Percentiles rank a stretch among this genome's conserved stretches.
Conservation (phyloP, 345 rosid species). For the Eucalyptus cloeziana region DNA sequence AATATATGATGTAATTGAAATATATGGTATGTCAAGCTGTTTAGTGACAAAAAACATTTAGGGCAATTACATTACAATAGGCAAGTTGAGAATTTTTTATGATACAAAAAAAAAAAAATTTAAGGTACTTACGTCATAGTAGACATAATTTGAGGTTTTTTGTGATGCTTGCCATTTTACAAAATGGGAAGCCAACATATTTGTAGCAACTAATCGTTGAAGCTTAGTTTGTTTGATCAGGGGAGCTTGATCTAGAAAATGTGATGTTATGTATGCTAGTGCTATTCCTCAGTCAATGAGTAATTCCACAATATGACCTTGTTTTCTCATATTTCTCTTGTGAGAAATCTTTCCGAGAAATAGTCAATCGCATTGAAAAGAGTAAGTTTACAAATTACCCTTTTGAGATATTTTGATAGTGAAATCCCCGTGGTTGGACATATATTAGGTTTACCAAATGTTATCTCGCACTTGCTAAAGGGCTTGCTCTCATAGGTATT, state of each 20-base stretch:
- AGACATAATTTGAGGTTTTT: too few relatives aligned
- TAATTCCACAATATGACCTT: not conserved
- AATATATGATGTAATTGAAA: too few relatives aligned
- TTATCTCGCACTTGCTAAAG: not conserved
- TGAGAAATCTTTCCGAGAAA: not conserved
- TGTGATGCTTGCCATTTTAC: not conserved
- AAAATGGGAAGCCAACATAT: not conserved
- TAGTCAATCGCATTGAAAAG: not conserved
- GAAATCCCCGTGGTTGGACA: not conserved
- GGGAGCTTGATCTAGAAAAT: not conserved
- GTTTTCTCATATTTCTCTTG: not conserved
- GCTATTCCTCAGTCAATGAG: not conserved
- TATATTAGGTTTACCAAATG: not conserved
- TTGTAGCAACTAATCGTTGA: not conserved
- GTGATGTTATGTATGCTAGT: not conserved
- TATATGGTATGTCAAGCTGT: too few relatives aligned
- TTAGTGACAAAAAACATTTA: too few relatives aligned
- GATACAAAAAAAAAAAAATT: too few relatives aligned
- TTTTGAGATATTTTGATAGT: not conserved
- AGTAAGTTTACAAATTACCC: not conserved
- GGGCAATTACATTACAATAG: too few relatives aligned
- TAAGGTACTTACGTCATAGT: too few relatives aligned
- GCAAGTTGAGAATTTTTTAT: rapidly evolving
- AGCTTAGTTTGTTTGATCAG: not conserved
- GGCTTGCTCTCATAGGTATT: rapidly evolving